Base-by-base conservation (phyloP, 495 filamentous ascomycete species). In the Penicillium argentinense region DNA sequence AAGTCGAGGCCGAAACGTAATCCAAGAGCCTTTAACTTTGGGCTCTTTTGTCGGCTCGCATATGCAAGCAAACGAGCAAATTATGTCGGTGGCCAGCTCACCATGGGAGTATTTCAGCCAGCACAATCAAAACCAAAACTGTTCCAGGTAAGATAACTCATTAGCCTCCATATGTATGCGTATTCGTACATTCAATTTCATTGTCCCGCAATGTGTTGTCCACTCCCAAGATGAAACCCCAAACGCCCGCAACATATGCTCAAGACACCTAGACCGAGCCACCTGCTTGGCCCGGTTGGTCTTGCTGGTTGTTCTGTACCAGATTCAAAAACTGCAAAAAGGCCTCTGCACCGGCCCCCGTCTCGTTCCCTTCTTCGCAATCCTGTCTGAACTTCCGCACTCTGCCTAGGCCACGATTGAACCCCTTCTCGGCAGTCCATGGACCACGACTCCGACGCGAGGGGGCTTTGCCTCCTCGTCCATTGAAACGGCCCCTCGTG, bases 361-460 rank as follows among this genome's bases (percentile, higher is more conserved):
- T 63, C 45, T 68, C 69, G 6, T 51, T 32, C 3, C 67, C 72
- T 21, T 62, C 70, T 26, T 72, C 70, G 36, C 67, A 73, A 39
- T 57, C 46, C 37, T 69, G 67, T 42, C 72, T 59, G 14, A 63
- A 49, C 36, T 71, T 69, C 27, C 67, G 56, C 14, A 74, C 65
- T 45, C 60, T 72, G 30, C 64, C 71, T 12, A 74, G 34, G 5
- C 67, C 72, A 16, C 68, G 60, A 22, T 71, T 72, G 49, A 74
- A 72, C 5, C 72, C 72, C 51, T 76, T 76, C 51, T 74, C 72
- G 8, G 67, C 44, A 1, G 67, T 74, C 71, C 71, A 76, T 9
- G 60, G 56, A 12, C 68, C 71, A 36, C 67, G 63, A 39, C 60
- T 68, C 13, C 57, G 47, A 69, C 64, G 46, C 60, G 62, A 23